A percentile compares a stretch with the other conserved stretches of the same genome.
Evolutionary conservation across 139 green algal genomes (phyloP).

Genomic region (Spirogloea muscicola): DNA sequence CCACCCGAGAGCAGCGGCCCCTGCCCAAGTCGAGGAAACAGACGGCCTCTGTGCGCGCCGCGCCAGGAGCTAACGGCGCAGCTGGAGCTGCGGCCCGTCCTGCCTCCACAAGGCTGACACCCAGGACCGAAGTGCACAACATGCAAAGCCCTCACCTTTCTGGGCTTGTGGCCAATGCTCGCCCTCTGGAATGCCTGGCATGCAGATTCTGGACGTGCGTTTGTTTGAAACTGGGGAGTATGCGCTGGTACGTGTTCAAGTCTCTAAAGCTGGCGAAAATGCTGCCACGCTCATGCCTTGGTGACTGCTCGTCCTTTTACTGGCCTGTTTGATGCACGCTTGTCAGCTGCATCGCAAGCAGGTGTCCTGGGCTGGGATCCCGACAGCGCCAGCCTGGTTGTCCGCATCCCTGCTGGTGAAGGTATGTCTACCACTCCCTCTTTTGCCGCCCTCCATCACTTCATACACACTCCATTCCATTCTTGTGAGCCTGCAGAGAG

Average conservation of each 20-base stretch:
- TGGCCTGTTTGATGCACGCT: background rate
- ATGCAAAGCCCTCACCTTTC: background rate
- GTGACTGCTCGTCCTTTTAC: background rate
- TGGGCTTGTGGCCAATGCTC: background rate
- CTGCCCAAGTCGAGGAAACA: background rate
- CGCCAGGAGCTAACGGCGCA: background rate
- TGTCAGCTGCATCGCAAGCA: background rate
- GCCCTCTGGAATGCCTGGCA: background rate
- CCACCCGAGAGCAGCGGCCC: no score
- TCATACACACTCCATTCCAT: no score
- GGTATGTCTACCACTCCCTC: no score
- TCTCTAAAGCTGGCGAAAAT: background rate
- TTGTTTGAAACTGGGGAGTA: slow-evolving; percentile 44
- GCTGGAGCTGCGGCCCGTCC: background rate
- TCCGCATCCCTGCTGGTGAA: slow-evolving; percentile 29
- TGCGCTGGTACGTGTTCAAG: slow-evolving; percentile 25
- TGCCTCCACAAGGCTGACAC: background rate
- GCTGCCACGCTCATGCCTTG: background rate
- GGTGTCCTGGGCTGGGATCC: slow-evolving; percentile 42
- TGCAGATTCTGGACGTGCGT: slow-evolving; percentile 30
- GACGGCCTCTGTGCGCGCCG: background rate
- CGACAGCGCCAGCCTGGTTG: slow-evolving; percentile 46
- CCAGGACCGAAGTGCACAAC: background rate
- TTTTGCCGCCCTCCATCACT: no score
- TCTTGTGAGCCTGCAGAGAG: no score